Evolutionary conservation across 805 yeast genomes (phyloP), one percentile per base, ranked within the genome.

Genomic region (Trichomonascus vanleenenianus): DNA sequence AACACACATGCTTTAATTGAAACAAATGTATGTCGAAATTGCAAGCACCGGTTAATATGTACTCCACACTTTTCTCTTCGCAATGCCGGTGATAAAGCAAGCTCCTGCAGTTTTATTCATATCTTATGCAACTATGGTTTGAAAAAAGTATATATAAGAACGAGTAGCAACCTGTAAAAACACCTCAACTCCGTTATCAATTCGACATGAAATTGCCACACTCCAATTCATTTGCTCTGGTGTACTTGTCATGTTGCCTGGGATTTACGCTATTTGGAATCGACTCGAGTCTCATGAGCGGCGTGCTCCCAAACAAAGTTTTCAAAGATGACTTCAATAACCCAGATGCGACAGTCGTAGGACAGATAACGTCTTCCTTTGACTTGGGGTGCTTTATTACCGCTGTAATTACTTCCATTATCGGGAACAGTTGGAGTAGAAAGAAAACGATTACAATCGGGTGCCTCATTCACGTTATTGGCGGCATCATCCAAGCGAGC

Each of bases 311-410:
- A 25, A 81, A 85, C 51, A 70, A 71, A 8, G 76, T 80, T 71
- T 75, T 83, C 57, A 74, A 73, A 56, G 62, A 70, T 39, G 82
- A 79, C 30, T 80, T 82, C 63, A 80, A 83, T 2, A 66, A 74
- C 56, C 60, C 76, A 18, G 44, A 15, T 32, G 14, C n/a, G 15
- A 31, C 34, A 12, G 12, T 31, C 10, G 34, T 31, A 6, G 86
- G 86, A 66, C 83, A 81, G 11, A 79, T 57, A 30, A 56, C 59
- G 11, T 41, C 64, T 1, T 49, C 58, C 15, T 82, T 81, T 56
- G 87, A 83, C 34, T 56, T 82, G 39, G 89, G 88, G 38, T 81
- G 86, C 64, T 78, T 81, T 70, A 69, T 74, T 52, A 87, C 87
- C 51, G 83, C 87, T 6, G 55, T 81, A 30, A 67, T 74, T 39